phyloP scores from a whole-genome alignment of 129 eudicot species.

The Erigeron canadensis region DNA sequence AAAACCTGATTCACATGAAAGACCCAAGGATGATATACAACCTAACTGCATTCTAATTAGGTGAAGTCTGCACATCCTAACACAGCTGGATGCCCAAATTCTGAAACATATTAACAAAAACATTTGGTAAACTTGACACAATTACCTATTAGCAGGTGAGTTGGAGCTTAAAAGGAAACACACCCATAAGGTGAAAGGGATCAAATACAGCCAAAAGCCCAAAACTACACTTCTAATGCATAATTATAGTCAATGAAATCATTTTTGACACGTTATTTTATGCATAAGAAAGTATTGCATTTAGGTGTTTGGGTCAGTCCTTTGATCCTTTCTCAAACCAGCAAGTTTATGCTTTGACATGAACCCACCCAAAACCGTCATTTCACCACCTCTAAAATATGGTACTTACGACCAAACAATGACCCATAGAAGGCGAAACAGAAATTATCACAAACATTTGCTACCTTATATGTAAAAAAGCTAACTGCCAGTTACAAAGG shows the following conservation, averaged over 20 bases:
- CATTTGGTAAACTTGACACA: not conserved
- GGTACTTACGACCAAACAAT: no score
- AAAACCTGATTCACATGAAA: not conserved
- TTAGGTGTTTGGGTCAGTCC: no score
- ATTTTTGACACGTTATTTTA: no score
- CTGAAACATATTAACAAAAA: not conserved
- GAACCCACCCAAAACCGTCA: no score
- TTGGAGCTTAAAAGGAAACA: not conserved
- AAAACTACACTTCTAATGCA: no score
- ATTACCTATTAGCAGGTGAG: not conserved
- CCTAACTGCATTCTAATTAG: not conserved
- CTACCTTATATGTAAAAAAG: conserved; percentile 15
- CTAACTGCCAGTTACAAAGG: conserved; percentile 20
- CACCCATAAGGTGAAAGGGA: no score
- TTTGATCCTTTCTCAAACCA: no score
- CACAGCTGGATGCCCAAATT: not conserved
- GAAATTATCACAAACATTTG: conserved; percentile 21
- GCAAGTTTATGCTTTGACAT: no score
- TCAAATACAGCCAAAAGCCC: no score
- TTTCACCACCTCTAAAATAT: no score
- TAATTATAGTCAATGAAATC: no score
- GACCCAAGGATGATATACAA: not conserved
- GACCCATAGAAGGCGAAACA: not conserved
- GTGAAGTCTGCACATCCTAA: not conserved
- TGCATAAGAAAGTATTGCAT: no score